These are phyloP conservation scores for Chaetomium olivaceum DNA, from an alignment of 2,329 filamentous ascomycete species.

Conservation along the genomic window DNA sequence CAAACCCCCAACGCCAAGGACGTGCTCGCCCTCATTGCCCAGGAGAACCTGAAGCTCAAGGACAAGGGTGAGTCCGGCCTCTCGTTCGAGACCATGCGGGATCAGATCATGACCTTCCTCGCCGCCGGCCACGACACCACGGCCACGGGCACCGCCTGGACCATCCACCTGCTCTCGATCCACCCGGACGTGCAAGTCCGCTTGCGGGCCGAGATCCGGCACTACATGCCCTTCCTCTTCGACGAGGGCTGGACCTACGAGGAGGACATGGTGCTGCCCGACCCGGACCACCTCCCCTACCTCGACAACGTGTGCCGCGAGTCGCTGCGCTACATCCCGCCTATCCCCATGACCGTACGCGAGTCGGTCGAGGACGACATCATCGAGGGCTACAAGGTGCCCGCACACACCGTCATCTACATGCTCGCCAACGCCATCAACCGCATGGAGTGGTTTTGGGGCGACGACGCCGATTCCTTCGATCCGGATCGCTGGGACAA, in stretches of 20 bases:
- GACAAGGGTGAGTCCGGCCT: constrained; percentile 39
- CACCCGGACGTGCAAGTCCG: constrained; percentile 32
- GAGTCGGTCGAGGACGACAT: constrained; percentile 43
- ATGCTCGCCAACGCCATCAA: constrained; percentile 42
- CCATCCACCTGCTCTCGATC: constrained; percentile 33
- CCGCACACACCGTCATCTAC: constrained; percentile 46
- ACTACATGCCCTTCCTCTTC: constrained; percentile 41
- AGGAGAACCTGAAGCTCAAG: constrained; percentile 29
- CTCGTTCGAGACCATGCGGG: constrained; percentile 41
- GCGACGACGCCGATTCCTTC: constrained; percentile 29
- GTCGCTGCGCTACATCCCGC: constrained; percentile 47
- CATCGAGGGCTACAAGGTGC: constrained; percentile 44
- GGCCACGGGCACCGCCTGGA: constrained; percentile 36
- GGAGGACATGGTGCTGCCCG: constrained; percentile 34
- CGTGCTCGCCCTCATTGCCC: constrained; percentile 40
- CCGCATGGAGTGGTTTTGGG: constrained; percentile 29
- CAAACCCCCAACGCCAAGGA: constrained; percentile 39
- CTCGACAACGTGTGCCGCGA: constrained; percentile 50
- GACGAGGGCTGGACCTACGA: constrained; percentile 38
- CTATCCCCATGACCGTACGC: constrained; percentile 49
- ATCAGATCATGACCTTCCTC: constrained; percentile 39
- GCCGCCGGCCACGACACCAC: constrained; percentile 41
- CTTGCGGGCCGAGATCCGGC: constrained; percentile 34
- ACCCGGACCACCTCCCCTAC: constrained; percentile 45
- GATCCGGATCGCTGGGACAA: constrained; percentile 31